Evolutionary conservation across 208 protist species (phyloP).

Genomic region (Herpetomonas tarakana): DNA sequence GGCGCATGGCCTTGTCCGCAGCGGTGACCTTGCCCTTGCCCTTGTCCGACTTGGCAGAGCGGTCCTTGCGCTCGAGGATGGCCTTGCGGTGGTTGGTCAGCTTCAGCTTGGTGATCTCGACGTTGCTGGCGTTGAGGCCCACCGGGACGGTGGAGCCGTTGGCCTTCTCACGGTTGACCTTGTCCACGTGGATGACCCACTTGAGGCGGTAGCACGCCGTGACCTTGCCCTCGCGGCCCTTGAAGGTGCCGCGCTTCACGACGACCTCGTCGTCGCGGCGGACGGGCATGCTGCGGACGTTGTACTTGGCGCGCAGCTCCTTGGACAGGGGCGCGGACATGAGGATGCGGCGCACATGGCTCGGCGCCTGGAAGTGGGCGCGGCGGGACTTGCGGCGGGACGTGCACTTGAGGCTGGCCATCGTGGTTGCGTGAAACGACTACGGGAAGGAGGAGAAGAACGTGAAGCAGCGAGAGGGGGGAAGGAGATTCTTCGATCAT

Average conservation of each 20-base stretch:
- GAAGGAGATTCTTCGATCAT: neutral
- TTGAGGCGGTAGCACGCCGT: constrained; percentile 97
- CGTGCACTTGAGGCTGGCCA: constrained; percentile 87
- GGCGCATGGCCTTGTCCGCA: constrained; percentile 91
- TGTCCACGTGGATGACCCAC: constrained; percentile 99
- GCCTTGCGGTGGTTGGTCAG: constrained; percentile 98
- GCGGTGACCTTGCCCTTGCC: constrained; percentile 90
- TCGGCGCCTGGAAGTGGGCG: constrained; percentile 99
- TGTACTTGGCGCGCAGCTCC: constrained; percentile 98
- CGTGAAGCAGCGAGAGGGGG: constrained; percentile 4
- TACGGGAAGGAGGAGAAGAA: neutral
- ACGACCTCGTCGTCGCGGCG: constrained; percentile 99
- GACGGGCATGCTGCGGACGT: constrained; percentile 98
- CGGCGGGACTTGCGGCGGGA: constrained; percentile 97
- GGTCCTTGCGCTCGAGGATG: constrained; percentile 95
- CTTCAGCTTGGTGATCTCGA: constrained; percentile 99
- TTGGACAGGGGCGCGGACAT: constrained; percentile 99
- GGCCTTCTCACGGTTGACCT: constrained; percentile 96
- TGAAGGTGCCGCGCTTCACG: constrained; percentile 95
- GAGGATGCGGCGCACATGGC: constrained; percentile 93
- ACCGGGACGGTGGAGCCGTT: constrained; percentile 93
- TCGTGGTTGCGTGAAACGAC: constrained; percentile 30
- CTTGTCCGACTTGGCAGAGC: constrained; percentile 88
- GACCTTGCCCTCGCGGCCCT: constrained; percentile 97
- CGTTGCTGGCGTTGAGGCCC: constrained; percentile 98